These are phyloP conservation scores for Annulohypoxylon moriforme DNA, from an alignment of 495 filamentous ascomycete genomes.

Conservation along the genomic window DNA sequence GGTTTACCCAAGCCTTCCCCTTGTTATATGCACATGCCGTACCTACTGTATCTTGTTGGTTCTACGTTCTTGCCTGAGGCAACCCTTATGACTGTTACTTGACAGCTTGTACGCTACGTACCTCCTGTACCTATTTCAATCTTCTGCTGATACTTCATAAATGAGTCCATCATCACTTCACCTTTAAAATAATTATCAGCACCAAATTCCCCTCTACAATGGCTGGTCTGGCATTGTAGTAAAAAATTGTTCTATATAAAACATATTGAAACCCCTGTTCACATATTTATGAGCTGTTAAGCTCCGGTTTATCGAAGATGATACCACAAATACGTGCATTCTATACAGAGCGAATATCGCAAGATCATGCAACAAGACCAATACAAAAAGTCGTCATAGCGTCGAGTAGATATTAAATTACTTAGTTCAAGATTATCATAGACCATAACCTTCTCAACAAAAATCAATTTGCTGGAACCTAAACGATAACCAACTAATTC, in stretches of 20 bases:
- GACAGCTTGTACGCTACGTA: background rate
- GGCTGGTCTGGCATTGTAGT: slow-evolving; percentile 25
- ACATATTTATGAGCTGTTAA: slow-evolving; percentile 30
- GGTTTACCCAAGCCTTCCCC: background rate
- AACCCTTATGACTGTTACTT: background rate
- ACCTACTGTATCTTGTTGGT: background rate
- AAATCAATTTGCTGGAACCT: background rate
- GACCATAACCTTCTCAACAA: background rate
- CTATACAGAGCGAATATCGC: slow-evolving; percentile 46
- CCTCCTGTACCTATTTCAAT: slow-evolving; percentile 9
- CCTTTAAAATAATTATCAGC: slow-evolving; percentile 10
- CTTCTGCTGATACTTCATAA: slow-evolving; percentile 1
- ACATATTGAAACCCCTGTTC: slow-evolving; percentile 9
- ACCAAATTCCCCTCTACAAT: slow-evolving; percentile 27
- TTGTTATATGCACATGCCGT: background rate
- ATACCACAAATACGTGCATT: slow-evolving; percentile 64
- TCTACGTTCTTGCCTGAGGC: slow-evolving; percentile 14
- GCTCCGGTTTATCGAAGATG: slow-evolving; percentile 64
- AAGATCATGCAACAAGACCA: slow-evolving; percentile 43
- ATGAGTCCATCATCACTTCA: slow-evolving; percentile 33
- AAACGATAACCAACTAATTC: slow-evolving; percentile 3
- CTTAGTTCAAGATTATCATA: background rate
- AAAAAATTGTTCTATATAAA: slow-evolving; percentile 12
- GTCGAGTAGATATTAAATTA: slow-evolving; percentile 33
- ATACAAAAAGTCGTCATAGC: slow-evolving; percentile 30